These are phyloP conservation scores for Didymella pomorum DNA, from an alignment of 2,329 filamentous ascomycete species.

Conservation along the genomic window DNA sequence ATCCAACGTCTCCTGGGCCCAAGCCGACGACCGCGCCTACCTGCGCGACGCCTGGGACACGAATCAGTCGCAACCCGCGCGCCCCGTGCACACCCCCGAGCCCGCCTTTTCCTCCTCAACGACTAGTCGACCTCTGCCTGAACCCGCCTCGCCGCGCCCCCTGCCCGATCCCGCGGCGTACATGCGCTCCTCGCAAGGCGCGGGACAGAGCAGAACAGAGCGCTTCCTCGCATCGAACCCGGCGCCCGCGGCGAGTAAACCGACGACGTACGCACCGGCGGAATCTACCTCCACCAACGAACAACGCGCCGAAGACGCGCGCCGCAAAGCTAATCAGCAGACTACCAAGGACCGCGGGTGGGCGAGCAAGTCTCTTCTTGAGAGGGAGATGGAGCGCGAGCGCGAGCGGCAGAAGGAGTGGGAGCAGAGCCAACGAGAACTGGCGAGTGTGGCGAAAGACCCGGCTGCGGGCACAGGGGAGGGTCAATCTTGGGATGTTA, in stretches of 20 bases:
- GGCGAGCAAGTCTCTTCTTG: constrained; percentile 74
- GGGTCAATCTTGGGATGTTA: constrained; percentile 78
- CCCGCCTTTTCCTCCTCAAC: constrained; percentile 28
- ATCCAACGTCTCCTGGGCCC: constrained; percentile 71
- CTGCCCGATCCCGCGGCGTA: constrained; percentile 47
- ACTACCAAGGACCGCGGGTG: constrained; percentile 69
- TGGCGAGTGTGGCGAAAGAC: constrained; percentile 63
- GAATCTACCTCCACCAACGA: constrained; percentile 68
- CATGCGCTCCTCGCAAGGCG: constrained; percentile 24
- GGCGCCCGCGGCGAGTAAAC: constrained; percentile 57
- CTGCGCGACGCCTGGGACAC: constrained; percentile 66
- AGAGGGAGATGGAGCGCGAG: constrained; percentile 83
- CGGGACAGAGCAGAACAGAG: constrained; percentile 59
- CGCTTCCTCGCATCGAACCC: constrained; percentile 65
- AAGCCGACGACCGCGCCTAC: constrained; percentile 68
- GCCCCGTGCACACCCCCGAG: constrained; percentile 40
- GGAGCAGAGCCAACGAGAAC: constrained; percentile 76
- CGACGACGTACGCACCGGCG: constrained; percentile 52
- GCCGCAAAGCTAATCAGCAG: constrained; percentile 65
- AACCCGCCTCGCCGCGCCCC: constrained; percentile 44
- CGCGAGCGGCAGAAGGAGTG: constrained; percentile 79
- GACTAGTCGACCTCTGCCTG: constrained; percentile 39
- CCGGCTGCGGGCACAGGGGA: constrained; percentile 69
- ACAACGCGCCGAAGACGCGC: constrained; percentile 68
- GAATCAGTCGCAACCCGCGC: constrained; percentile 40